Evolutionary conservation across 805 yeast genomes (phyloP).

Genomic region (Saccharomyces kudriavzevii): DNA sequence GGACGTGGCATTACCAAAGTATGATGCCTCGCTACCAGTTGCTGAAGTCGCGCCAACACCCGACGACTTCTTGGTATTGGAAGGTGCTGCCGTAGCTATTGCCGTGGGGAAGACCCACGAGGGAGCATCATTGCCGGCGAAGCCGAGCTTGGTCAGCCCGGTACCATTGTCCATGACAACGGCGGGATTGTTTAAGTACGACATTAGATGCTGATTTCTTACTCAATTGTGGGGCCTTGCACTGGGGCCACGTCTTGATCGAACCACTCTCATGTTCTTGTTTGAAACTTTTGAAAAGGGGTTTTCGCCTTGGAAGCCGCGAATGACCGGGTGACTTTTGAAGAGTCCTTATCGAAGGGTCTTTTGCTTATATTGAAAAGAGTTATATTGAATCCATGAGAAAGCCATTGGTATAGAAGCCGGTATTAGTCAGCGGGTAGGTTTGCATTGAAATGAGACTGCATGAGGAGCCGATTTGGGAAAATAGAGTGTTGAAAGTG

Average conservation of each 20-base stretch:
- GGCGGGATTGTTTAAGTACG: constrained; percentile 73
- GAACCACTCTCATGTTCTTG: neutral
- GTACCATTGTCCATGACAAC: constrained; percentile 99
- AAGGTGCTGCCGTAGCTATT: constrained; percentile 57
- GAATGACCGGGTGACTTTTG: neutral
- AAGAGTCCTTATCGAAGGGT: neutral
- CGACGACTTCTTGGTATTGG: constrained; percentile 32
- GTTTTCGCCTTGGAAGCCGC: neutral
- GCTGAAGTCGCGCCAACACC: constrained; percentile 29
- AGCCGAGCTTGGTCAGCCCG: constrained; percentile 93
- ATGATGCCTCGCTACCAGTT: constrained; percentile 26
- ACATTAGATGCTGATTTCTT: constrained; percentile 32
- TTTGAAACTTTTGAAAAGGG: neutral
- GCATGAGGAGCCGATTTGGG: neutral
- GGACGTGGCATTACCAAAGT: constrained; percentile 32
- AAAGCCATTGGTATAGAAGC: neutral
- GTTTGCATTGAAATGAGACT: neutral
- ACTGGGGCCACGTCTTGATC: neutral
- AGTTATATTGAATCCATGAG: neutral
- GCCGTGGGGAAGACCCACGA: constrained; percentile 97
- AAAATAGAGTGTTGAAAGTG: neutral
- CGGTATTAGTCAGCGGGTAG: neutral
- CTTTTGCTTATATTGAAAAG: neutral
- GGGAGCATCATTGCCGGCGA: constrained; percentile 97
- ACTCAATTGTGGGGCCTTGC: neutral